phyloP scores from a whole-genome alignment of 768 basidiomycete species.

The Glaciozyma antarctica region DNA sequence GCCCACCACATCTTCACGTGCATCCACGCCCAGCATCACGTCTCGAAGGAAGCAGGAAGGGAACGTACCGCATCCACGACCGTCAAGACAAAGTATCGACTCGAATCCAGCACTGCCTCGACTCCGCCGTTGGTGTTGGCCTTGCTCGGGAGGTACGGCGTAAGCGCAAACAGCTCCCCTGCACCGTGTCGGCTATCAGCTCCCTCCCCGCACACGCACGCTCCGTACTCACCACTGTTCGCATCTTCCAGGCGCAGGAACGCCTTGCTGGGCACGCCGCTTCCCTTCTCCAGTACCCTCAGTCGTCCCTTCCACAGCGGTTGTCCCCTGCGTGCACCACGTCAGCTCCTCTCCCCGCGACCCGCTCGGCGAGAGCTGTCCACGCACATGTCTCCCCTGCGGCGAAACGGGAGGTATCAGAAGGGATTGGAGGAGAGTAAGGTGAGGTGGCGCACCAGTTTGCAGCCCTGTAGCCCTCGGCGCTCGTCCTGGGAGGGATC shows the following conservation, averaged over 20 bases:
- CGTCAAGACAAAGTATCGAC: constrained; percentile 33
- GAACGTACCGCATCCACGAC: constrained; percentile 27
- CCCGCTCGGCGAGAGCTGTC: neutral
- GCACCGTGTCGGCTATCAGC: neutral
- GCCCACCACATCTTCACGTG: too few relatives aligned
- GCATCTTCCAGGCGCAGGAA: constrained; percentile 32
- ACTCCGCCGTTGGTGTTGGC: constrained; percentile 27
- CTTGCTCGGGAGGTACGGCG: constrained; percentile 29
- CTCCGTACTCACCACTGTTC: constrained; percentile 17
- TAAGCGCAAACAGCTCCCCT: constrained; percentile 33
- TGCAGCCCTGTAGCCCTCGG: constrained; percentile 33
- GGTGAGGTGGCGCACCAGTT: constrained; percentile 23
- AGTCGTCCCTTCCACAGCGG: constrained; percentile 35
- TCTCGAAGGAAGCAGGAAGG: too few relatives aligned
- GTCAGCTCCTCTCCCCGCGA: neutral
- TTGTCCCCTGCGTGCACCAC: constrained; percentile 7
- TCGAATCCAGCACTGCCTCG: constrained; percentile 30
- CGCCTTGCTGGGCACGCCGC: constrained; percentile 18
- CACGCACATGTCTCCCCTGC: constrained; percentile 5
- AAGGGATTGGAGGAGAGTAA: neutral
- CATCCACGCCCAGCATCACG: too few relatives aligned
- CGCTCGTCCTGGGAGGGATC: constrained; percentile 32
- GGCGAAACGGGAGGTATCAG: neutral
- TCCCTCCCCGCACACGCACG: neutral
- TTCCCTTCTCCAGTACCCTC: constrained; percentile 28